Conservation (phyloP, 129 eudicot genomes). For the Glebionis coronaria region DNA sequence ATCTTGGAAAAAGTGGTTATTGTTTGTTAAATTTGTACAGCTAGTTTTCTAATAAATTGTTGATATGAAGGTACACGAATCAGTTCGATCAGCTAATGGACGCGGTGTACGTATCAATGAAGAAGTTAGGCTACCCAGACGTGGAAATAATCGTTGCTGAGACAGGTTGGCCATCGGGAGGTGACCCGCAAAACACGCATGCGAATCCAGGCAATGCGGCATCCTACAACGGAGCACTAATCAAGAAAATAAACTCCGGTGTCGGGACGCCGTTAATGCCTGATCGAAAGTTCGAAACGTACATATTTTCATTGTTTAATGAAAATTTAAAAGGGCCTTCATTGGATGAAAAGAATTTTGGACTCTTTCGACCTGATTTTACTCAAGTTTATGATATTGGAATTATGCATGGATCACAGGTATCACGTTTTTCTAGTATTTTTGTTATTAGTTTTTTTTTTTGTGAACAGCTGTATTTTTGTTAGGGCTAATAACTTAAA, state of each 20-base stretch:
- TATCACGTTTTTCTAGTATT: too few relatives aligned
- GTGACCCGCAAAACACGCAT: conserved; percentile 50
- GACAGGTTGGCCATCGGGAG: conserved; percentile 89
- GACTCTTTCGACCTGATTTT: conserved; percentile 80
- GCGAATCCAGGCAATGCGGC: conserved; percentile 58
- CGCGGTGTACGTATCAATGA: conserved; percentile 64
- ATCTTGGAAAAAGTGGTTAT: too few relatives aligned
- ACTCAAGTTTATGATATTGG: conserved; percentile 73
- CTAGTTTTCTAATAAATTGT: not conserved
- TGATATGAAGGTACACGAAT: conserved; percentile 45
- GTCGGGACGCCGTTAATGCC: conserved; percentile 95
- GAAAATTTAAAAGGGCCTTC: conserved; percentile 82
- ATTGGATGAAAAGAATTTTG: conserved; percentile 72
- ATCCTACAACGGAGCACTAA: conserved; percentile 65
- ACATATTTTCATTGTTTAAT: conserved; percentile 68
- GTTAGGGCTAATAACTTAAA: too few relatives aligned
- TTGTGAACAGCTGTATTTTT: too few relatives aligned
- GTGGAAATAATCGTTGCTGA: conserved; percentile 82
- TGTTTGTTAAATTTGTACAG: not conserved
- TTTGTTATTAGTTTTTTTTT: conserved; percentile 8
- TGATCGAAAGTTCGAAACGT: conserved; percentile 64
- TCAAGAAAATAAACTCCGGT: conserved; percentile 43
- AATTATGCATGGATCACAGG: conserved; percentile 42
- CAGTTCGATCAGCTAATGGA: conserved; percentile 73
- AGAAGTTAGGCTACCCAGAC: conserved; percentile 58